Conservation (phyloP, 176 grass and related monocot species). For the Microstegium vimineum region DNA sequence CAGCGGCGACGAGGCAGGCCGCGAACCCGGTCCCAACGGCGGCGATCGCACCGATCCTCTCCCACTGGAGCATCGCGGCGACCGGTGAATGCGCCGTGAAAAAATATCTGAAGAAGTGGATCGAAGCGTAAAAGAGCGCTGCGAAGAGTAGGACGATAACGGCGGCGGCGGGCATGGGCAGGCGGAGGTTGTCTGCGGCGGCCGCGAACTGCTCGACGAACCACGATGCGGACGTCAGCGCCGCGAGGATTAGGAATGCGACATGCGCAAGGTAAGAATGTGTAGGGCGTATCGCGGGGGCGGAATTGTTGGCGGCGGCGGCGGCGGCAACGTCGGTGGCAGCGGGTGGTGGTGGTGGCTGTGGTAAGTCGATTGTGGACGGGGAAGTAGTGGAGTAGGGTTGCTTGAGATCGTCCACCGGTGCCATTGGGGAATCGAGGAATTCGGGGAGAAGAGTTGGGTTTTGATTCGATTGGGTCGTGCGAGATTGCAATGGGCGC, state of each 20-base stretch:
- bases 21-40: not conserved
- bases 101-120: not conserved
- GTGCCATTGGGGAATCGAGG: no score
- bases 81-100: not conserved
- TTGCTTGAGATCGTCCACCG: no score
- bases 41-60: not conserved
- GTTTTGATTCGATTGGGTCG: no score
- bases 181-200: not conserved
- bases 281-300: not conserved
- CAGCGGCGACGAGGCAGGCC: not conserved
- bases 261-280: not conserved
- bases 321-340: no score
- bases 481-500: no score
- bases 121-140: not conserved
- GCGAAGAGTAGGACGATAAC: slow-evolving; percentile 1
- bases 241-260: not conserved
- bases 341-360: no score
- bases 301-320: not conserved
- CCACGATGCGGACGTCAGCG: not conserved
- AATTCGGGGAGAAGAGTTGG: no score
- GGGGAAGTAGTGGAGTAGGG: no score
- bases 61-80: not conserved
- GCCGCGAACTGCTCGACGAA: slow-evolving; percentile 4
- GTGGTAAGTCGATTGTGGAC: no score
- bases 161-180: not conserved